Evolutionary conservation across 2,329 filamentous ascomycete genomes (phyloP).

Genomic region (Verticillium tricorpus): DNA sequence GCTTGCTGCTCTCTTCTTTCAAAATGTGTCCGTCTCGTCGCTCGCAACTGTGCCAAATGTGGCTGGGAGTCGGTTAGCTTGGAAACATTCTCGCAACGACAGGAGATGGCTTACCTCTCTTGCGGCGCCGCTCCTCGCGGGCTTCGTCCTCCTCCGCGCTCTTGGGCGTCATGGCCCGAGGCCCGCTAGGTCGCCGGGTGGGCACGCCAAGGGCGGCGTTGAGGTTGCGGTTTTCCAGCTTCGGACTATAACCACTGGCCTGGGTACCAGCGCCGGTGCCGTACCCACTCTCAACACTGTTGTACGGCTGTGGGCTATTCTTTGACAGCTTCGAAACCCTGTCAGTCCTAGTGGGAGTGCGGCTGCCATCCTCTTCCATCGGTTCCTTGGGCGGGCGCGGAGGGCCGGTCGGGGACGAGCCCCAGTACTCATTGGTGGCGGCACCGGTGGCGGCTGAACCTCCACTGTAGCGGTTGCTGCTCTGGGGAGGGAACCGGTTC

Average conservation of each 20-base stretch:
- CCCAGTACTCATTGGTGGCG: conserved; percentile 36
- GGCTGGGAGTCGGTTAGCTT: conserved; percentile 28
- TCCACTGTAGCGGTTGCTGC: conserved; percentile 45
- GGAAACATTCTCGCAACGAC: not conserved
- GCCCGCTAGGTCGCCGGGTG: conserved; percentile 52
- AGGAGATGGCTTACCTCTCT: conserved; percentile 45
- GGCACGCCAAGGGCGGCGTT: conserved; percentile 48
- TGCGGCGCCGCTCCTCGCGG: conserved; percentile 45
- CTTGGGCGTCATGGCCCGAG: conserved; percentile 57
- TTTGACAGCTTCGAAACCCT: conserved; percentile 49
- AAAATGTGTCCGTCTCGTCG: conserved; percentile 52
- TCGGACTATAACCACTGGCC: conserved; percentile 40
- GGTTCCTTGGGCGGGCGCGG: conserved; percentile 61
- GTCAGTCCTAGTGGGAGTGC: conserved; percentile 41
- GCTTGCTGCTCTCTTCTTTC: conserved; percentile 15
- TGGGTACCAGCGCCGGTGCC: conserved; percentile 49
- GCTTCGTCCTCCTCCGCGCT: conserved; percentile 42
- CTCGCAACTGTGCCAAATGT: conserved; percentile 49
- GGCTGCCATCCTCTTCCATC: conserved; percentile 35
- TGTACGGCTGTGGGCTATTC: conserved; percentile 51
- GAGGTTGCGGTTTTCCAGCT: conserved; percentile 53
- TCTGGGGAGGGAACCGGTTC: conserved; percentile 42
- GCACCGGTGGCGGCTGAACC: conserved; percentile 17
- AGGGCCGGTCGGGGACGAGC: conserved; percentile 42
- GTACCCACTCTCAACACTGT: conserved; percentile 51